Percentiles rank a stretch among this genome's conserved stretches.
phyloP scores from a whole-genome alignment of 345 rosid genomes.

The Abelmoschus esculentus region DNA sequence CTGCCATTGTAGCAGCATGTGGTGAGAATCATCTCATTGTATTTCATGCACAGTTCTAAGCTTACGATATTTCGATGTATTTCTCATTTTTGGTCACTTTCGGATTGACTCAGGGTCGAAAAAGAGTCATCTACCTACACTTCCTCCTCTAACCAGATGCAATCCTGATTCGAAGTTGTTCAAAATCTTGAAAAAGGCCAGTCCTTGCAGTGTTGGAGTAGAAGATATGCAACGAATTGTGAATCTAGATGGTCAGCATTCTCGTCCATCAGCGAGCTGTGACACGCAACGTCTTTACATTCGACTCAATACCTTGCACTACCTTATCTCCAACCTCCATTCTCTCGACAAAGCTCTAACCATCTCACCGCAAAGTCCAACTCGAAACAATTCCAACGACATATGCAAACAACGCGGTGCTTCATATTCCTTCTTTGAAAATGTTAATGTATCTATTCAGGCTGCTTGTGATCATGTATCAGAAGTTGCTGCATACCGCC shows the following conservation, averaged over 20 bases:
- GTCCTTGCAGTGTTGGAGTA: constrained; percentile 40
- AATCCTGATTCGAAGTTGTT: constrained; percentile 53
- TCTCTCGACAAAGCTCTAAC: constrained; percentile 75
- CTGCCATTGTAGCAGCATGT: constrained; percentile 62
- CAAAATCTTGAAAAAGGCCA: constrained; percentile 65
- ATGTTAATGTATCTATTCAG: constrained; percentile 44
- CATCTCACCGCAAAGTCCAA: constrained; percentile 44
- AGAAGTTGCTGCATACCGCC: constrained; percentile 82
- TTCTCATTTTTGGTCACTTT: neutral
- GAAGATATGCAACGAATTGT: constrained; percentile 25
- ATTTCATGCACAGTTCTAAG: no score
- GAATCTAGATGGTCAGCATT: constrained; percentile 43
- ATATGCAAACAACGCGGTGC: constrained; percentile 23
- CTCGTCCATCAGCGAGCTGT: constrained; percentile 82
- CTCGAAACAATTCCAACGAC: constrained; percentile 29
- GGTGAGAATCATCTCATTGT: constrained; percentile 33
- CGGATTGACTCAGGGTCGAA: constrained; percentile 45
- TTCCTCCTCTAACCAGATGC: constrained; percentile 86
- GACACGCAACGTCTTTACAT: constrained; percentile 87
- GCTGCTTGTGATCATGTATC: constrained; percentile 17
- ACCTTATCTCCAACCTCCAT: constrained; percentile 61
- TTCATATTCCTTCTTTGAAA: constrained; percentile 52
- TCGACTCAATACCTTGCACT: constrained; percentile 79
- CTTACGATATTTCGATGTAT: neutral
- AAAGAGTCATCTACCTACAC: constrained; percentile 69